Evolutionary conservation across 768 basidiomycete genomes (phyloP).

Genomic region (Rhizopogon vesiculosus): DNA sequence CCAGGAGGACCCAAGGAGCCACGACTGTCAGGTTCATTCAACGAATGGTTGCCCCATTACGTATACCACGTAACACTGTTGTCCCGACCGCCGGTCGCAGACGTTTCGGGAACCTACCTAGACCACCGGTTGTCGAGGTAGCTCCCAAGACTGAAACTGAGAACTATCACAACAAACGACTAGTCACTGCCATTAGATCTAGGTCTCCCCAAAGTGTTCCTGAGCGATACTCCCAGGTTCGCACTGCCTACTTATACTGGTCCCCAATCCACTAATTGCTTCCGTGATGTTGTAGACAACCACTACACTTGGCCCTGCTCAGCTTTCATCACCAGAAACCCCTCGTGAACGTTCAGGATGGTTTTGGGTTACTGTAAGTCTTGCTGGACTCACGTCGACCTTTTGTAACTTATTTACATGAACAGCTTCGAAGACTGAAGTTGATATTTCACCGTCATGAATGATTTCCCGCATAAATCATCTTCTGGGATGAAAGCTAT

Average conservation of each 20-base stretch:
- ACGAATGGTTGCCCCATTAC: neutral
- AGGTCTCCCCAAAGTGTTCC: neutral
- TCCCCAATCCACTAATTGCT: neutral
- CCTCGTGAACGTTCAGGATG: neutral
- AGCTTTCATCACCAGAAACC: neutral
- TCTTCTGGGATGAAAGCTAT: too few species aligned
- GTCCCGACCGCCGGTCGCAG: too few species aligned
- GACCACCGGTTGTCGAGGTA: too few species aligned
- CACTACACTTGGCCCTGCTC: neutral
- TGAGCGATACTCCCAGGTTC: neutral
- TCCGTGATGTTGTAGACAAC: neutral
- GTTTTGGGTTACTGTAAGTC: neutral
- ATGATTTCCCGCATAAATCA: too few species aligned
- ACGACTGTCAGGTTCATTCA: too few species aligned
- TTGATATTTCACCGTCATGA: neutral
- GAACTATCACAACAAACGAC: neutral
- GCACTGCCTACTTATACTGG: neutral
- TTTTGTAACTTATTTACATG: neutral
- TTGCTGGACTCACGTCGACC: neutral
- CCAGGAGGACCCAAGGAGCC: too few species aligned
- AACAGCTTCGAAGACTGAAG: neutral
- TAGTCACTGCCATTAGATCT: too few species aligned
- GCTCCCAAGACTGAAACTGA: too few species aligned
- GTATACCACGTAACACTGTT: neutral
- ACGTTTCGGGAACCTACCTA: too few species aligned